Percentiles rank a stretch among this genome's conserved stretches.
Evolutionary conservation across 2,329 filamentous ascomycete genomes (phyloP).

Genomic region (Rachicladosporium sp.): DNA sequence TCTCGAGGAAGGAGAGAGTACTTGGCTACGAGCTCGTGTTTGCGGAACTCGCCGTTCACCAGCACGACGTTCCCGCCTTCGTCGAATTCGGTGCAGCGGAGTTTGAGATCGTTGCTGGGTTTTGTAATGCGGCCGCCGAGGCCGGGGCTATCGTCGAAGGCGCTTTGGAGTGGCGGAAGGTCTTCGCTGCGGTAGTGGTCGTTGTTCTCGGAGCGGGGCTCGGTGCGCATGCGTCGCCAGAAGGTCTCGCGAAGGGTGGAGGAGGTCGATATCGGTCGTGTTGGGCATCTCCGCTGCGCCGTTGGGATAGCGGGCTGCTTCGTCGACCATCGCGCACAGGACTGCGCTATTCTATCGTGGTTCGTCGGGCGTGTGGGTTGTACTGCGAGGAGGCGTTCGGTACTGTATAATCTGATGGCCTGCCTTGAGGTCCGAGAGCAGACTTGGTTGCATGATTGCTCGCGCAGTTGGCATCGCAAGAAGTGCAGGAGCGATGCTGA

Average conservation of each 20-base stretch:
- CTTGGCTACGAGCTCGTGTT: slow-evolving; percentile 92
- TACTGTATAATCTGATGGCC: slow-evolving; percentile 3
- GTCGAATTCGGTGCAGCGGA: slow-evolving; percentile 91
- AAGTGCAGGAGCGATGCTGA: slow-evolving; percentile 55
- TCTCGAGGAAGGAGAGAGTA: slow-evolving; percentile 89
- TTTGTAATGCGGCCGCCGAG: slow-evolving; percentile 59
- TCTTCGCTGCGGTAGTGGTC: slow-evolving; percentile 39
- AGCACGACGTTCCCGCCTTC: slow-evolving; percentile 83
- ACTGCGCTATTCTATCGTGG: slow-evolving; percentile 11
- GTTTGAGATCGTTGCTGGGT: slow-evolving; percentile 67
- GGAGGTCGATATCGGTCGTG: slow-evolving; percentile 12
- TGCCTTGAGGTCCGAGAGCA: slow-evolving; percentile 4
- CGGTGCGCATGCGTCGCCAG: slow-evolving; percentile 15
- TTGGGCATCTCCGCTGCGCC: background rate
- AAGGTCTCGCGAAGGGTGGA: slow-evolving; percentile 12
- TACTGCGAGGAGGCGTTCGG: slow-evolving; percentile 1
- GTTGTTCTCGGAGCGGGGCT: slow-evolving; percentile 7
- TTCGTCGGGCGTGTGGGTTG: slow-evolving; percentile 6
- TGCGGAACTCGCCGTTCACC: slow-evolving; percentile 92
- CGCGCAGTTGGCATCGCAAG: slow-evolving; percentile 57
- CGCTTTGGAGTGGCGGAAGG: slow-evolving; percentile 38
- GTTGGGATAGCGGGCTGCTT: background rate
- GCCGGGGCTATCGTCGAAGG: slow-evolving; percentile 48
- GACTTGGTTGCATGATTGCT: slow-evolving; percentile 38
- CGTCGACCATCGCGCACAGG: background rate